Evolutionary conservation across 2,329 filamentous ascomycete genomes (phyloP).

Genomic region (Ceratocystis papillata): DNA sequence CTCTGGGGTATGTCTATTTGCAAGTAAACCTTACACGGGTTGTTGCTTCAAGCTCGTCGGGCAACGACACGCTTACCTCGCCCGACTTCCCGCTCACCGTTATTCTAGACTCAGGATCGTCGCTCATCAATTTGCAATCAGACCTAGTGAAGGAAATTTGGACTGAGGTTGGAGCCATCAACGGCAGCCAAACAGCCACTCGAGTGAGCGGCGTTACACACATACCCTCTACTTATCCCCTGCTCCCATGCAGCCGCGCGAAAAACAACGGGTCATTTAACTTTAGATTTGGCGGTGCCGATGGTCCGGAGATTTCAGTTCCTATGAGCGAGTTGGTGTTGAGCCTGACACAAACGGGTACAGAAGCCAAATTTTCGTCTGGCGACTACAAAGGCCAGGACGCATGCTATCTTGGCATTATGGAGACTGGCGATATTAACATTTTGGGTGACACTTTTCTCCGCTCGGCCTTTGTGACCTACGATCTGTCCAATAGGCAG

Average conservation of each 20-base stretch:
- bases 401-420: conserved; percentile 48
- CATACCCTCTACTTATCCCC: conserved; percentile 31
- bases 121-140: conserved; percentile 57
- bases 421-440: conserved; percentile 36
- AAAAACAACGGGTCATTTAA: conserved; percentile 40
- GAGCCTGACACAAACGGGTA: conserved; percentile 33
- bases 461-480: conserved; percentile 50
- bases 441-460: conserved; percentile 50
- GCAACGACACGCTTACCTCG: conserved; percentile 39
- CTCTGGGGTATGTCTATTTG: conserved; percentile 38
- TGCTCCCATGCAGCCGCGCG: conserved; percentile 42
- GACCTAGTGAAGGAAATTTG: conserved; percentile 45
- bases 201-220: conserved; percentile 1
- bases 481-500: conserved; percentile 48
- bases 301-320: conserved; percentile 42
- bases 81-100: conserved; percentile 42
- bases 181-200: conserved; percentile 29
- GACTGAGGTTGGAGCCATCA: conserved; percentile 45
- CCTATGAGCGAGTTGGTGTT: conserved; percentile 48
- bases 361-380: conserved; percentile 30
- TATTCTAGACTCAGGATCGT: conserved; percentile 66
- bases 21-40: conserved; percentile 41
- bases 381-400: conserved; percentile 36
- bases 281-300: conserved; percentile 43
- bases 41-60: conserved; percentile 39